Evolutionary conservation across 2,329 filamentous ascomycete species (phyloP).

Genomic region (Xylariomycetidae sp.): DNA sequence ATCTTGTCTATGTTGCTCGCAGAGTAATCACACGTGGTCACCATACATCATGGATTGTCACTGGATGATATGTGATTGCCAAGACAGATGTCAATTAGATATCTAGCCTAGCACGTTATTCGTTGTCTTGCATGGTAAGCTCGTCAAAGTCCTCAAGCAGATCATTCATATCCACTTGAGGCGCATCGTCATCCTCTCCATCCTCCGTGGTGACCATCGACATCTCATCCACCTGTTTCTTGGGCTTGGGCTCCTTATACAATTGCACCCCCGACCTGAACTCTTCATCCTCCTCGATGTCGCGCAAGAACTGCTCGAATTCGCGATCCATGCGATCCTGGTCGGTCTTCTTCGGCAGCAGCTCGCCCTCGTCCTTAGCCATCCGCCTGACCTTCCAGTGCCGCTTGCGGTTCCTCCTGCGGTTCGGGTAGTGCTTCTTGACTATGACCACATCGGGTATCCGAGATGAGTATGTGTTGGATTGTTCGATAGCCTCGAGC

Average conservation of each 20-base stretch:
- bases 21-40: no score
- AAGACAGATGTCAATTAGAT: background rate
- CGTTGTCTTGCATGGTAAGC: conserved; percentile 63
- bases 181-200: conserved; percentile 58
- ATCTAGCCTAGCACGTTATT: conserved; percentile 6
- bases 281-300: conserved; percentile 94
- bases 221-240: conserved; percentile 57
- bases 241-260: conserved; percentile 66
- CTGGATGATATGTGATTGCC: no score
- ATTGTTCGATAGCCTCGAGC: conserved; percentile 61
- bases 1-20: no score
- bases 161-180: conserved; percentile 72
- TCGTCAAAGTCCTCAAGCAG: conserved; percentile 92
- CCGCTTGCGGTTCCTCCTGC: conserved; percentile 76
- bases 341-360: conserved; percentile 81
- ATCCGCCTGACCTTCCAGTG: conserved; percentile 96
- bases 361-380: conserved; percentile 81
- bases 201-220: conserved; percentile 61
- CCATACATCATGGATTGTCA: no score
- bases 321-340: conserved; percentile 85
- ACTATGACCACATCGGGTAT: conserved; percentile 93
- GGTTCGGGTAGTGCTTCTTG: conserved; percentile 87
- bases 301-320: conserved; percentile 94
- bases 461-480: conserved; percentile 67
- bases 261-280: conserved; percentile 77